Percentiles rank a stretch among this genome's conserved stretches.
phyloP scores from a whole-genome alignment of 208 protist genomes.

The Acanthamoeba lugdunensis region DNA sequence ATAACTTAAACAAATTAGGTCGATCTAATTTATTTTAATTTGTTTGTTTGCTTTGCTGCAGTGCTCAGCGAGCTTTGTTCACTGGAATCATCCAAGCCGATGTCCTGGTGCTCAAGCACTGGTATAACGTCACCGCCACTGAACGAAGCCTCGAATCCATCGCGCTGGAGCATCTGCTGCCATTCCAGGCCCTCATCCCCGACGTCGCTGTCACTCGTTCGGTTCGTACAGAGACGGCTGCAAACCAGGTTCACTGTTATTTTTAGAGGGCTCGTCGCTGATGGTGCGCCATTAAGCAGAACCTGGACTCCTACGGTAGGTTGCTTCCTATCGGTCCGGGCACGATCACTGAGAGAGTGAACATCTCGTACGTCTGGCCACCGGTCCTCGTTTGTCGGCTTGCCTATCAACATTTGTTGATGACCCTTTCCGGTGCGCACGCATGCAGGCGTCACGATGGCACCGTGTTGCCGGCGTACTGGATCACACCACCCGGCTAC shows the following conservation, averaged over 20 bases:
- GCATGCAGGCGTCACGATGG: slow-evolving; percentile 3
- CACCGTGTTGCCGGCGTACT: not conserved
- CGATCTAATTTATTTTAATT: not conserved
- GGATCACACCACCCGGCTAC: not conserved
- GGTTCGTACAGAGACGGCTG: not conserved
- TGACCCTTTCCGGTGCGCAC: not conserved
- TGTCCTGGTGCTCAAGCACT: slow-evolving; percentile 21
- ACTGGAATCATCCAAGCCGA: not conserved
- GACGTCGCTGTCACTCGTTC: not conserved
- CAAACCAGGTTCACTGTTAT: not conserved
- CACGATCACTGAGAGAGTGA: not conserved
- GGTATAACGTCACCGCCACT: not conserved
- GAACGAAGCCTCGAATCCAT: slow-evolving; percentile 24
- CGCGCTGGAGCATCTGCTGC: not conserved
- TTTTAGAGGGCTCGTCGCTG: no score
- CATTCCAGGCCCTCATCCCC: not conserved
- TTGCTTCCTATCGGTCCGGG: not conserved
- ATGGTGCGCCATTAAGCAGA: not conserved
- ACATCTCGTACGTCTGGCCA: slow-evolving; percentile 32
- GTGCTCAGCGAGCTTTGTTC: slow-evolving; percentile 41
- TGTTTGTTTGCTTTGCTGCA: not conserved
- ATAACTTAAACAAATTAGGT: no score
- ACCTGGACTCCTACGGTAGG: slow-evolving; percentile 14
- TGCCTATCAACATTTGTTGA: not conserved
- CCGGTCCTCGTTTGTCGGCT: not conserved